A percentile compares a stretch with the other conserved stretches of the same genome.
phyloP scores from a whole-genome alignment of 495 filamentous ascomycete species.

The Aspergillus panamensis region DNA sequence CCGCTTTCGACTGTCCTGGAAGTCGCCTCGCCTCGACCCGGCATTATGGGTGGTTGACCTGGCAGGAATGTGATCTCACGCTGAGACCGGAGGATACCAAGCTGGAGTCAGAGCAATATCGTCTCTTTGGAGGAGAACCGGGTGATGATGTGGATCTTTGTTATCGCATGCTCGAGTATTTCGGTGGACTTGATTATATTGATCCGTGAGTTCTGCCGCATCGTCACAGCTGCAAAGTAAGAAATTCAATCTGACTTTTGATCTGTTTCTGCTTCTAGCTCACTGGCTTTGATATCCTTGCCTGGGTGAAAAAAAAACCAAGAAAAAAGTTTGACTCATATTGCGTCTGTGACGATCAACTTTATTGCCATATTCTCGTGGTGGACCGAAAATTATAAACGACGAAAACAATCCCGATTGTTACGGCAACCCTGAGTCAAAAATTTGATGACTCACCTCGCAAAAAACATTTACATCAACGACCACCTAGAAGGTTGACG shows the following conservation, averaged over 20 bases:
- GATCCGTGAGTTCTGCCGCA: conserved; percentile 35
- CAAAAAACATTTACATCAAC: not conserved
- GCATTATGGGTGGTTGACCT: conserved; percentile 40
- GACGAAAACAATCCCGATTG: not conserved
- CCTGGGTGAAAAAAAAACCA: conserved; percentile 18
- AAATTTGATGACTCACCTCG: not conserved
- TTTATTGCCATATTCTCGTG: not conserved
- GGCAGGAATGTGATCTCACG: conserved; percentile 35
- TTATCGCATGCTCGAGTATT: conserved; percentile 49
- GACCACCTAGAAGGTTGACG: conserved; percentile 2
- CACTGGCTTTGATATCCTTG: conserved; percentile 16
- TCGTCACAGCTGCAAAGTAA: not conserved
- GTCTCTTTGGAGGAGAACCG: conserved; percentile 46
- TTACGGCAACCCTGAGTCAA: not conserved
- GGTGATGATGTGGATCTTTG: conserved; percentile 46
- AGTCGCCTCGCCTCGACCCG: conserved; percentile 38
- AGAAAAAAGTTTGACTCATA: not conserved
- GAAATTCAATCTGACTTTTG: conserved; percentile 2
- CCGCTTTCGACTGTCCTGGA: conserved; percentile 14
- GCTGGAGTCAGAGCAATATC: conserved; percentile 39
- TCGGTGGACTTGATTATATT: conserved; percentile 49
- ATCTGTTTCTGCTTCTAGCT: conserved; percentile 8
- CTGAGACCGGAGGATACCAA: conserved; percentile 24
- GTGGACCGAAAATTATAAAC: not conserved
- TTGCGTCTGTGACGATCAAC: not conserved